Conservation (phyloP, 257 asterid species). For the Phtheirospermum japonicum region DNA sequence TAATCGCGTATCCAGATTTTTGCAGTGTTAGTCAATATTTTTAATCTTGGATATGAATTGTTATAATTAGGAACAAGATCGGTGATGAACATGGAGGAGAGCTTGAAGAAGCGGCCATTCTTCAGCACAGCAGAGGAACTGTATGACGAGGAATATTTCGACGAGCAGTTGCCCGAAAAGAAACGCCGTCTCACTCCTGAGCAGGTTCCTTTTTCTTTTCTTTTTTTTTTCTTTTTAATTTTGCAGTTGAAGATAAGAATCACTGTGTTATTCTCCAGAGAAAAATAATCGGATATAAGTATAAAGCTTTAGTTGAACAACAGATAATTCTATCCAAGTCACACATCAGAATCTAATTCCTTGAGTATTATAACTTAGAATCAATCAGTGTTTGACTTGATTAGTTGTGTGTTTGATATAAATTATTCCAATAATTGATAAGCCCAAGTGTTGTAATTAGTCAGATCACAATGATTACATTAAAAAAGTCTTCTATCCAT, state of each 20-base stretch:
- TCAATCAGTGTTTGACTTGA: no score
- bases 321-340: neutral
- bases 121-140: conserved; percentile 70
- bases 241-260: no score
- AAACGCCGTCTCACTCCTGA: conserved; percentile 94
- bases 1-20: conserved; percentile 1
- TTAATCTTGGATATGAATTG: neutral
- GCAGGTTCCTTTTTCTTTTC: conserved; percentile 40
- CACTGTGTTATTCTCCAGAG: neutral
- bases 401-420: no score
- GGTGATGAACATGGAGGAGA: conserved; percentile 66
- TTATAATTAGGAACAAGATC: conserved; percentile 50
- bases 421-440: no score
- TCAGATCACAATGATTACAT: no score
- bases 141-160: conserved; percentile 85
- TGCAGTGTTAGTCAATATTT: neutral
- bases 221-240: neutral
- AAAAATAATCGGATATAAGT: conserved; percentile 13
- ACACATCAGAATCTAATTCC: conserved; percentile 31
- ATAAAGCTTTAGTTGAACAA: conserved; percentile 10
- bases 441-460: no score
- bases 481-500: no score
- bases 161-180: conserved; percentile 92
- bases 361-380: neutral
- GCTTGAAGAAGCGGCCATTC: conserved; percentile 71